phyloP scores from a whole-genome alignment of 192 early-diverging fungal genomes.

The Coemansia sp. region DNA sequence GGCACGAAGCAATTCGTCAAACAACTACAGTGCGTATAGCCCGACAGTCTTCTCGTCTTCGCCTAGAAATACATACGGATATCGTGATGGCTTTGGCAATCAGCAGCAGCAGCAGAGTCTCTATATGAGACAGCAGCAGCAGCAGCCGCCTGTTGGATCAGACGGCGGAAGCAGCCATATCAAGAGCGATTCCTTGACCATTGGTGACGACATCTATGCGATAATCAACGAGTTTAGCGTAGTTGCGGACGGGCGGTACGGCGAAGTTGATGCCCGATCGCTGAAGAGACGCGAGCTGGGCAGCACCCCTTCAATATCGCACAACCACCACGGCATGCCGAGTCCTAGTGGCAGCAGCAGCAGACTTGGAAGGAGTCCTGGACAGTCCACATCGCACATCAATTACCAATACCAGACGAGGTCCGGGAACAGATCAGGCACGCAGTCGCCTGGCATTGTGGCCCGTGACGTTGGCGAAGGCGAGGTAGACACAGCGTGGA shows the following conservation, averaged over 20 bases:
- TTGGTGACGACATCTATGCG: conserved; percentile 51
- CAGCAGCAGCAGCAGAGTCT: conserved; percentile 14
- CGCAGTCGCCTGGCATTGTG: background rate
- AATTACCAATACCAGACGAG: background rate
- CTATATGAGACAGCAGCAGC: conserved; percentile 1
- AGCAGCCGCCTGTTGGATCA: background rate
- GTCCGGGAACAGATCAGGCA: background rate
- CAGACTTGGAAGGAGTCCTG: conserved; percentile 1
- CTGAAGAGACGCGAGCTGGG: conserved; percentile 12
- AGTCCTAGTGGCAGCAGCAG: conserved; percentile 1
- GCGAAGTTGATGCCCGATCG: conserved; percentile 42
- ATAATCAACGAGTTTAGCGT: conserved; percentile 53
- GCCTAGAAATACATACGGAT: conserved; percentile 27
- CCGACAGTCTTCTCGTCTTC: conserved; percentile 7
- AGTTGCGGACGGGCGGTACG: conserved; percentile 41
- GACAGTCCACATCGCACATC: background rate
- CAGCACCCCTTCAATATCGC: conserved; percentile 2
- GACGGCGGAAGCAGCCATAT: background rate
- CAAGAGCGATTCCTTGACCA: conserved; percentile 42
- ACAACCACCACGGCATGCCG: conserved; percentile 5
- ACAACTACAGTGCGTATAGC: conserved; percentile 19
- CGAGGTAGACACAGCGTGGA: background rate
- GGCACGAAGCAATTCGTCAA: conserved; percentile 9
- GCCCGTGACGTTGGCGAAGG: background rate
- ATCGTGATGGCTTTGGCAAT: conserved; percentile 1